phyloP scores from a whole-genome alignment of 1,139 yeast genomes.

The Suhomyces ambrosiae region DNA sequence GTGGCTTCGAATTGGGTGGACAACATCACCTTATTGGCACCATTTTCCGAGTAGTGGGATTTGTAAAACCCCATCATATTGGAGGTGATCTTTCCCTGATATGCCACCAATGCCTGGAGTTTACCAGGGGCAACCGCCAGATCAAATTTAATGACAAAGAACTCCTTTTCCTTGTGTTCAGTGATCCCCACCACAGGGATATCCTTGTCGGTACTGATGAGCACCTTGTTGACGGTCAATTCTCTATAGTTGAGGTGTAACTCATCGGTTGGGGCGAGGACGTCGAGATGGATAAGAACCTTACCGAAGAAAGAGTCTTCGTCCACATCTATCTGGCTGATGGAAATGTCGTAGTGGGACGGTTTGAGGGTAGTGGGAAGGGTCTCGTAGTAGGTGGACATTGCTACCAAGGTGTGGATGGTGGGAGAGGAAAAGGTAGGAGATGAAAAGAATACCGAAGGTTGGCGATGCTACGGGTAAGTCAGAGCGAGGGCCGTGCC shows the following conservation, averaged over 20 bases:
- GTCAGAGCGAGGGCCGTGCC: too few species aligned
- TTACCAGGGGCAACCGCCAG: constrained; percentile 12
- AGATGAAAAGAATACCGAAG: neutral
- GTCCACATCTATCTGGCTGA: constrained; percentile 37
- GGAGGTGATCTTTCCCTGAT: constrained; percentile 52
- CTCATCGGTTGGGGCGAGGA: constrained; percentile 34
- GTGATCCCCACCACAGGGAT: constrained; percentile 19
- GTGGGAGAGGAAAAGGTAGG: neutral
- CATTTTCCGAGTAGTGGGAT: constrained; percentile 64
- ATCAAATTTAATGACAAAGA: constrained; percentile 27
- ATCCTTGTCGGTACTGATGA: constrained; percentile 12
- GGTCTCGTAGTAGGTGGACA: constrained; percentile 34
- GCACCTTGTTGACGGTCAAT: constrained; percentile 24
- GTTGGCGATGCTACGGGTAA: neutral
- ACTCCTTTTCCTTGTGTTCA: constrained; percentile 30
- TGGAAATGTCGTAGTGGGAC: constrained; percentile 43
- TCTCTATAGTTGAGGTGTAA: constrained; percentile 48
- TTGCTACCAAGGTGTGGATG: too few species aligned
- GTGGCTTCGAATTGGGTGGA: constrained; percentile 91
- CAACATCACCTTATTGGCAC: constrained; percentile 65
- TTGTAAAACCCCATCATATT: constrained; percentile 89
- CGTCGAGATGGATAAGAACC: constrained; percentile 41
- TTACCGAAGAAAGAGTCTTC: constrained; percentile 43
- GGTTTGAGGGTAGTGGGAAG: constrained; percentile 49
- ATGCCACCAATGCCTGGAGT: constrained; percentile 38